These are phyloP conservation scores for Oryza meridionalis DNA, from an alignment of 176 grass and related monocot species.

Conservation along the genomic window DNA sequence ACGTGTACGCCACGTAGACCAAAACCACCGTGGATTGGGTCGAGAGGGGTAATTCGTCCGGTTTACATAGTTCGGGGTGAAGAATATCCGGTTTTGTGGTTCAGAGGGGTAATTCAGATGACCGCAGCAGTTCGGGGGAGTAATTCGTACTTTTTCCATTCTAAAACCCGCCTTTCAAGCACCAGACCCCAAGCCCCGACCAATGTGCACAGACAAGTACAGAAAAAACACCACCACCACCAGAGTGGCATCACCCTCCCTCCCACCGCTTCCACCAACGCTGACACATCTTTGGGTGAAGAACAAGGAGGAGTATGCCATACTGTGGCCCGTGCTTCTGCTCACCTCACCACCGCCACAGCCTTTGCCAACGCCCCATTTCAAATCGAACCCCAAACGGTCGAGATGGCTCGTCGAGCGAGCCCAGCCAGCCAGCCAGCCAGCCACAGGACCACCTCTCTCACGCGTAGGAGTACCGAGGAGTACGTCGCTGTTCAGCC, in stretches of 20 bases:
- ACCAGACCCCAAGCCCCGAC: background rate
- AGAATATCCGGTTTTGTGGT: too few species aligned
- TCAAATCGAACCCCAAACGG: constrained; percentile 40
- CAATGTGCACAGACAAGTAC: constrained; percentile 6
- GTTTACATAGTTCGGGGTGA: too few species aligned
- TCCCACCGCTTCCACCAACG: background rate
- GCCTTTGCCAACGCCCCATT: background rate
- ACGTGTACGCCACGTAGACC: too few species aligned
- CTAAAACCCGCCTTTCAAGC: background rate
- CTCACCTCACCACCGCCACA: background rate
- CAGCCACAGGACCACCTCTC: background rate
- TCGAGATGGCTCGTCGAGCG: background rate
- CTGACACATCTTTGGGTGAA: constrained; percentile 26
- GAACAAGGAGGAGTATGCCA: background rate
- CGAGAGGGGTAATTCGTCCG: too few species aligned
- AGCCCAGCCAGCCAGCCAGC: too few species aligned
- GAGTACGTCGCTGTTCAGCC: constrained; percentile 26
- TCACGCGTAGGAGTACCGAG: too few species aligned
- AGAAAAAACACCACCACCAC: background rate
- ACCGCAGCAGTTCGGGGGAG: too few species aligned
- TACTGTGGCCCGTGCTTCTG: background rate
- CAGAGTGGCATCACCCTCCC: background rate
- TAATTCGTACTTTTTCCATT: too few species aligned
- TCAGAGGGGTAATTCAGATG: too few species aligned
- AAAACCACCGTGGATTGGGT: too few species aligned